Conservation (phyloP, 2,329 filamentous ascomycete genomes). For the Cercospora brassicicola region DNA sequence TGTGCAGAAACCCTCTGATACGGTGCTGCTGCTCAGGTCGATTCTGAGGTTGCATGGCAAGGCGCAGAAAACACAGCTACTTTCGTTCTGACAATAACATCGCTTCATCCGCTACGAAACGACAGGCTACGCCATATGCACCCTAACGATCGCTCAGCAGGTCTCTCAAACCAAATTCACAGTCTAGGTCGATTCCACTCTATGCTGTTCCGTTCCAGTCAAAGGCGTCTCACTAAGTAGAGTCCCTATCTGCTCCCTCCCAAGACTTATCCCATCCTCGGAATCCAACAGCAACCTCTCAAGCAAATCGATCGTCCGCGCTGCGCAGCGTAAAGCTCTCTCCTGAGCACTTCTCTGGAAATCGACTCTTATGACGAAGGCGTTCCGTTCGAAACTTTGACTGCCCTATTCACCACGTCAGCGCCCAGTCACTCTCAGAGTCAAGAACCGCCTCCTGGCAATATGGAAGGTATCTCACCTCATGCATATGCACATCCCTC, state of each 20-base stretch:
- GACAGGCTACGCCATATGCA: background rate
- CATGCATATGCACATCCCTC: slow-evolving; percentile 16
- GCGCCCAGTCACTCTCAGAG: too few relatives aligned
- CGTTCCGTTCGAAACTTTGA: slow-evolving; percentile 4
- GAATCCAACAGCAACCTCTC: slow-evolving; percentile 4
- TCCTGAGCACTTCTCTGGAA: slow-evolving; percentile 12
- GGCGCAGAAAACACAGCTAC: background rate
- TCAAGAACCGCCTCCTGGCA: too few relatives aligned
- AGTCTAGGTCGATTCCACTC: background rate
- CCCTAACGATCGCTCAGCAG: background rate
- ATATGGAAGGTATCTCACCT: background rate
- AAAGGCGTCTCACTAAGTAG: slow-evolving; percentile 12
- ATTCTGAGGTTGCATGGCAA: background rate
- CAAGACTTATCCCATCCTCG: slow-evolving; percentile 1
- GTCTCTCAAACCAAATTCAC: background rate
- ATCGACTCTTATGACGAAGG: slow-evolving; percentile 21
- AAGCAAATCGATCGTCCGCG: slow-evolving; percentile 1
- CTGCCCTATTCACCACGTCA: background rate
- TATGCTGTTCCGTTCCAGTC: slow-evolving; percentile 16
- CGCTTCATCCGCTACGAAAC: background rate
- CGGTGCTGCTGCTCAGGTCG: background rate
- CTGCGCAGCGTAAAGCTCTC: slow-evolving; percentile 4
- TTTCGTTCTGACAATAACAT: background rate
- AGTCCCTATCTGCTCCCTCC: slow-evolving; percentile 10
- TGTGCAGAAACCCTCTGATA: background rate